Conservation (phyloP, 257 asterid genomes). For the Rhazya stricta region DNA sequence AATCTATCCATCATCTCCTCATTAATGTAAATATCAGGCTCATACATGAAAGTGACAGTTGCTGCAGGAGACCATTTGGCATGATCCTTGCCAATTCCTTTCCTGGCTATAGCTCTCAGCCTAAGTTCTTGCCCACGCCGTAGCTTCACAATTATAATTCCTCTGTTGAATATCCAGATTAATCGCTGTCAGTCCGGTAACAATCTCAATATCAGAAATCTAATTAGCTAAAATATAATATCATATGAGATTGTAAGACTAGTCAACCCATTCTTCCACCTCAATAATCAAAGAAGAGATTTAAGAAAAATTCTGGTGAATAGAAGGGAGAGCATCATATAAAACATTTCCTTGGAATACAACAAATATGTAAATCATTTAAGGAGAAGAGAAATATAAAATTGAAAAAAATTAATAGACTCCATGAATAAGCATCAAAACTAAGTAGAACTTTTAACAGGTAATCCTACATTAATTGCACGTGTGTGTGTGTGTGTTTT, state of each 20-base stretch:
- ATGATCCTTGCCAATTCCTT: slow-evolving; percentile 99
- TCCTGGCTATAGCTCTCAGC: slow-evolving; percentile 94
- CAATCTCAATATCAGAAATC: not conserved
- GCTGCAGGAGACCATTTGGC: slow-evolving; percentile 99
- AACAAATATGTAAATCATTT: not conserved
- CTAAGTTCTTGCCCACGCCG: slow-evolving; percentile 92
- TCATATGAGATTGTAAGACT: not conserved
- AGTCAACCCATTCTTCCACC: not conserved
- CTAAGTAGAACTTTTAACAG: not conserved
- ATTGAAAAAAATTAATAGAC: too few relatives aligned
- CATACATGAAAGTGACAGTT: slow-evolving; percentile 96
- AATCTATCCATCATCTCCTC: slow-evolving; percentile 86
- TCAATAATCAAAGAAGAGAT: not conserved
- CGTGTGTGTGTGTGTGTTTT: too few relatives aligned
- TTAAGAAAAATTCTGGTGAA: not conserved
- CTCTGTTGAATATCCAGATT: slow-evolving; percentile 43
- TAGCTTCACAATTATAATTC: slow-evolving; percentile 93
- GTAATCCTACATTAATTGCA: not conserved
- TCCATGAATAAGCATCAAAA: not conserved
- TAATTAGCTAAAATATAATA: not conserved
- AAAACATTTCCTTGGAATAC: not conserved
- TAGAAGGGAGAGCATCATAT: not conserved
- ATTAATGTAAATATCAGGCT: slow-evolving; percentile 83
- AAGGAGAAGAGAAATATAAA: not conserved
- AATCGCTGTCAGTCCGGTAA: not conserved